Evolutionary conservation across 331 rosid genomes (phyloP).

Genomic region (Pyracantha coccinea): DNA sequence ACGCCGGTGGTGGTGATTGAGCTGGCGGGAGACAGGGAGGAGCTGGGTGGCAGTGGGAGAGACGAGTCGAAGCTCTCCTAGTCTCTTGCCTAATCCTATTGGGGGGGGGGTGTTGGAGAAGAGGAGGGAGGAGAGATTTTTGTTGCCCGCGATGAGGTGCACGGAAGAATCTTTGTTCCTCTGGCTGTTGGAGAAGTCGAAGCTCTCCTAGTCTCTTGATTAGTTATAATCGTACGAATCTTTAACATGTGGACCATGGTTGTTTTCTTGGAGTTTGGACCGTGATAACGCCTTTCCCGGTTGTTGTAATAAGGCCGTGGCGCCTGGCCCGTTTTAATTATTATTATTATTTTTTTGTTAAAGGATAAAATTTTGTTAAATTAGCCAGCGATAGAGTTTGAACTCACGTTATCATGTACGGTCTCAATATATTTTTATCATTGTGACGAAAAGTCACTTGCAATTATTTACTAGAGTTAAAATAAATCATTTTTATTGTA

Average conservation of each 20-base stretch:
- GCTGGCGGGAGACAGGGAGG: not conserved
- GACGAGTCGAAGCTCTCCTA: slow-evolving; percentile 4
- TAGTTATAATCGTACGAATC: not conserved
- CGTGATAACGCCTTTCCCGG: not conserved
- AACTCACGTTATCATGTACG: no score
- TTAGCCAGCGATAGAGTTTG: no score
- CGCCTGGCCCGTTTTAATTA: not conserved
- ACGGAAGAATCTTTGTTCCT: slow-evolving; percentile 14
- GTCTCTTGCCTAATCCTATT: slow-evolving; percentile 12
- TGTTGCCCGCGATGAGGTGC: not conserved
- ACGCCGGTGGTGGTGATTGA: not conserved
- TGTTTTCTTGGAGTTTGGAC: not conserved
- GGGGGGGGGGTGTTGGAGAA: not conserved
- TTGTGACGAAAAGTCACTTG: no score
- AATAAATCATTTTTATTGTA: no score
- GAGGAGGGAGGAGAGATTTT: not conserved
- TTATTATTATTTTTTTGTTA: no score
- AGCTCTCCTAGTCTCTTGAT: no score
- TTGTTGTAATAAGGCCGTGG: not conserved
- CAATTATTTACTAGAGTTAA: no score
- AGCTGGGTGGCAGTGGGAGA: slow-evolving; percentile 3
- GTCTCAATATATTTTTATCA: no score
- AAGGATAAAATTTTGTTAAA: no score
- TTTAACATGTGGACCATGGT: not conserved
- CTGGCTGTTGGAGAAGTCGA: no score